These are phyloP conservation scores for Aspergillus haitiensis DNA, from an alignment of 495 filamentous ascomycete genomes.

Conservation along the genomic window DNA sequence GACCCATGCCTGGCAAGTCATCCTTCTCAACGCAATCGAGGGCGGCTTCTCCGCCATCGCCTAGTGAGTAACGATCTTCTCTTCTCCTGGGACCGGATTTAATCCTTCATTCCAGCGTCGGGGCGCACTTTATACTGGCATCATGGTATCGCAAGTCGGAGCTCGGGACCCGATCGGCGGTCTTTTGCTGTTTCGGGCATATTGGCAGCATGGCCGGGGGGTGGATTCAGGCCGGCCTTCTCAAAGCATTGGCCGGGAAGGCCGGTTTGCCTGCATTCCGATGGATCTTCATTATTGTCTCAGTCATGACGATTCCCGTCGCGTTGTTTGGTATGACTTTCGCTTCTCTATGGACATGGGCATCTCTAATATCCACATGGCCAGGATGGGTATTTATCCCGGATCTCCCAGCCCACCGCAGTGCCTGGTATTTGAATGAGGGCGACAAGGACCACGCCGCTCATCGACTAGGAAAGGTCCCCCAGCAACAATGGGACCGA, in stretches of 20 bases:
- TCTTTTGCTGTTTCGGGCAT: conserved; percentile 35
- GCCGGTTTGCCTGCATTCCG: conserved; percentile 33
- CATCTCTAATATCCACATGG: background rate
- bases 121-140: conserved; percentile 33
- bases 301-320: conserved; percentile 33
- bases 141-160: conserved; percentile 35
- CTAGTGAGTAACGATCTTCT: conserved; percentile 25
- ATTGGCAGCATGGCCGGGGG: conserved; percentile 33
- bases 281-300: conserved; percentile 39
- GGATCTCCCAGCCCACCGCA: conserved; percentile 34
- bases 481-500: conserved; percentile 30
- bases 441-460: conserved; percentile 37
- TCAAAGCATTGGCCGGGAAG: conserved; percentile 26
- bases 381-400: conserved; percentile 40
- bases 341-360: background rate
- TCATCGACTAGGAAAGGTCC: conserved; percentile 25
- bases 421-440: conserved; percentile 36
- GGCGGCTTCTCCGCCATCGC: conserved; percentile 40
- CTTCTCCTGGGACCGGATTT: background rate
- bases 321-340: conserved; percentile 30
- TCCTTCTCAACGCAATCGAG: conserved; percentile 37
- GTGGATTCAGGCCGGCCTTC: conserved; percentile 35
- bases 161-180: conserved; percentile 32
- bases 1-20: conserved; percentile 38
- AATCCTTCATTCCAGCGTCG: conserved; percentile 22